A percentile compares a stretch with the other conserved stretches of the same genome.
Conservation (phyloP, 495 filamentous ascomycete species). For the Hyaloscypha finlandica region DNA sequence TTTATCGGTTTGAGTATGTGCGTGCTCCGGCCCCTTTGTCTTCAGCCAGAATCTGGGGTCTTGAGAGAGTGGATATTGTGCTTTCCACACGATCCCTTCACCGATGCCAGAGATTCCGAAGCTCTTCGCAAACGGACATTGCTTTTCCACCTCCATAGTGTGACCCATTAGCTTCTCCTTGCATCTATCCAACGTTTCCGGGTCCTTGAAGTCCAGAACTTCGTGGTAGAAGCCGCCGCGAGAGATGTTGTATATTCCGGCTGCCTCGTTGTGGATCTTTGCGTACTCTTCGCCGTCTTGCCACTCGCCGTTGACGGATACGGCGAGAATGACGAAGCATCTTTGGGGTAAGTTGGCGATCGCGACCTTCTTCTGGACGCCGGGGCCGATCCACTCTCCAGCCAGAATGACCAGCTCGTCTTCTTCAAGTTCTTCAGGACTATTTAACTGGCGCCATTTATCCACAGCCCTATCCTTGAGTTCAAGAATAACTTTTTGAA, state of each 20-base stretch:
- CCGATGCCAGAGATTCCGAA: constrained; percentile 37
- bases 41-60: constrained; percentile 39
- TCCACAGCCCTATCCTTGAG: constrained; percentile 15
- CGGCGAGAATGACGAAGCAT: constrained; percentile 38
- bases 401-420: constrained; percentile 34
- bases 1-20: constrained; percentile 28
- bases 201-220: constrained; percentile 27
- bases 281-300: constrained; percentile 31
- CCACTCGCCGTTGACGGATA: constrained; percentile 36
- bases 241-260: constrained; percentile 39
- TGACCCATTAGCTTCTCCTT: constrained; percentile 24
- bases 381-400: constrained; percentile 41
- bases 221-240: constrained; percentile 32
- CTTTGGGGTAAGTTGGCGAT: constrained; percentile 28
- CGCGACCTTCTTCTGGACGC: constrained; percentile 39
- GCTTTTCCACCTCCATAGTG: constrained; percentile 32
- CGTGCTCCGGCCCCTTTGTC: constrained; percentile 35
- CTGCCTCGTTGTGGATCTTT: constrained; percentile 28
- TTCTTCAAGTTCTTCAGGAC: constrained; percentile 14
- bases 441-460: constrained; percentile 31
- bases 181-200: constrained; percentile 8
- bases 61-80: constrained; percentile 2
- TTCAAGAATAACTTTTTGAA: constrained; percentile 13
- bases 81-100: constrained; percentile 43
- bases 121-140: constrained; percentile 36